These are phyloP conservation scores for Chlamydomonas eustigma DNA, from an alignment of 139 green algal species.

Conservation along the genomic window DNA sequence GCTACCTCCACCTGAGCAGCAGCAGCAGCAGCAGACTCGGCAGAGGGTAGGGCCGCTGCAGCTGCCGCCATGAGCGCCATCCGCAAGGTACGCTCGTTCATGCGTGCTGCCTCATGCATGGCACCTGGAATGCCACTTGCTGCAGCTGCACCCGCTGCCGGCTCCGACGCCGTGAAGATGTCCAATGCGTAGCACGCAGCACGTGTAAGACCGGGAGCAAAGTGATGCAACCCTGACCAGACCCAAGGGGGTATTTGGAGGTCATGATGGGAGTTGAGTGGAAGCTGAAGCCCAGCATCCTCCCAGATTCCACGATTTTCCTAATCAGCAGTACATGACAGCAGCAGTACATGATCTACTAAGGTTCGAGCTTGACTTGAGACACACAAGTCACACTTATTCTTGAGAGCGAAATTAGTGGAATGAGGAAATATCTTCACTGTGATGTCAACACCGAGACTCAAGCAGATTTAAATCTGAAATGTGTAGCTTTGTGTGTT, in stretches of 20 bases:
- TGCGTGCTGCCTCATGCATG: not conserved
- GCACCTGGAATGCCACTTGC: not conserved
- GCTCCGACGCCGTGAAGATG: not conserved
- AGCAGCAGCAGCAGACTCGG: not conserved
- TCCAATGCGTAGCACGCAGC: not conserved
- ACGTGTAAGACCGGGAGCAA: not conserved
- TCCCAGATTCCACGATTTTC: not conserved
- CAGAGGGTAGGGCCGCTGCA: not conserved
- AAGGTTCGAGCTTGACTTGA: no score
- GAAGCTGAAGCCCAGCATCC: not conserved
- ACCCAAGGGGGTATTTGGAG: slow-evolving; percentile 1
- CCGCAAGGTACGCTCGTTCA: not conserved
- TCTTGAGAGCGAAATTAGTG: no score
- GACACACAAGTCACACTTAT: no score
- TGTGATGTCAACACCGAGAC: no score
- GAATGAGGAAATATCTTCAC: no score
- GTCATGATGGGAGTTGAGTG: not conserved
- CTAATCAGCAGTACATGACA: no score
- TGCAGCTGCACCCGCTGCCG: not conserved
- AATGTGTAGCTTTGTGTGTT: no score
- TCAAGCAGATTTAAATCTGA: no score
- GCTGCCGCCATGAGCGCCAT: not conserved
- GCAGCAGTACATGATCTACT: no score
- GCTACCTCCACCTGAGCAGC: not conserved
- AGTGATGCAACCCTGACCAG: slow-evolving; percentile 6